phyloP scores from a whole-genome alignment of 768 basidiomycete genomes.

The Heimioporus sp. region DNA sequence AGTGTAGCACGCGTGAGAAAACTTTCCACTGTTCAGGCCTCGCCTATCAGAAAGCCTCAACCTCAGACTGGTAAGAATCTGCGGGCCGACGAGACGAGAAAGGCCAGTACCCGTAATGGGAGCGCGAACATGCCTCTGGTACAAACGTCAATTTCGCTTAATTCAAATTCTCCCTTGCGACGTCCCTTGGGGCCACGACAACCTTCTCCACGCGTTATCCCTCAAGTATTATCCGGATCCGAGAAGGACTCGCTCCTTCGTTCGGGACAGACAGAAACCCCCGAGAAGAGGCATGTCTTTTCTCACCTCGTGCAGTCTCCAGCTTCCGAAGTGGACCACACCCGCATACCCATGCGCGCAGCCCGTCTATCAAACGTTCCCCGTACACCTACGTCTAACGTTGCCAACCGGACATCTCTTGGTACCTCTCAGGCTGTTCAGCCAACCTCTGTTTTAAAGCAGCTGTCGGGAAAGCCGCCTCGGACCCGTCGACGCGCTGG shows the following conservation, averaged over 20 bases:
- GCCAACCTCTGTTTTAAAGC: constrained; percentile 13
- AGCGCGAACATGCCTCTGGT: background rate
- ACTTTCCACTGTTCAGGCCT: constrained; percentile 30
- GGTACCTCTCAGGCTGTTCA: constrained; percentile 15
- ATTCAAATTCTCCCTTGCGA: constrained; percentile 23
- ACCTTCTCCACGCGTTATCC: constrained; percentile 14
- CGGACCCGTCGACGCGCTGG: constrained; percentile 26
- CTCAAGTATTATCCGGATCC: background rate
- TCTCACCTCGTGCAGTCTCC: constrained; percentile 1
- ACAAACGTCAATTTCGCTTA: constrained; percentile 17
- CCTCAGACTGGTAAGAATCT: constrained; percentile 10
- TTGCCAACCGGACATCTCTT: constrained; percentile 25
- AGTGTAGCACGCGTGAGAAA: constrained; percentile 17
- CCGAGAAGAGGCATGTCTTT: constrained; percentile 4
- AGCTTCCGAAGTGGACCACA: constrained; percentile 5
- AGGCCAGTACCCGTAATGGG: background rate
- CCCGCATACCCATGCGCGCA: constrained; percentile 7
- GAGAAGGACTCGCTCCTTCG: constrained; percentile 2
- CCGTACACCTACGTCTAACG: constrained; percentile 5
- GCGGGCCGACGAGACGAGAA: background rate
- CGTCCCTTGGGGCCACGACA: constrained; percentile 22
- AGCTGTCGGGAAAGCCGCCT: constrained; percentile 28
- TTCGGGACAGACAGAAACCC: background rate
- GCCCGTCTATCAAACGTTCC: background rate
- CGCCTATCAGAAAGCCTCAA: constrained; percentile 19